These are phyloP conservation scores for Metschnikowia vanudenii DNA, from an alignment of 805 yeast genomes.

Conservation along the genomic window DNA sequence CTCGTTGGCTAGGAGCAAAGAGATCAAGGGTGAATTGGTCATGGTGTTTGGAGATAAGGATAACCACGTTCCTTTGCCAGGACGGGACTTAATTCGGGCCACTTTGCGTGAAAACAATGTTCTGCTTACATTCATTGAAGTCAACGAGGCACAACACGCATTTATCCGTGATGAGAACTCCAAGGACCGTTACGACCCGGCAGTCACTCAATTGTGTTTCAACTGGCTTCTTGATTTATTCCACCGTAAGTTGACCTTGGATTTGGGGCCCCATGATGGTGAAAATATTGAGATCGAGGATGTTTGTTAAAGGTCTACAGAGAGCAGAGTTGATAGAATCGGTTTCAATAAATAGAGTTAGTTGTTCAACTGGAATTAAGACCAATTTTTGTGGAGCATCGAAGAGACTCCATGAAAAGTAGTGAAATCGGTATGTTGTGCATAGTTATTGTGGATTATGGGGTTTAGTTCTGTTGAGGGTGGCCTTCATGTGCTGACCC, in stretches of 20 bases:
- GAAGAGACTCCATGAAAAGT: no score
- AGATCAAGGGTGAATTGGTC: conserved; percentile 57
- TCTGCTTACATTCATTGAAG: conserved; percentile 68
- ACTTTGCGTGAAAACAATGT: conserved; percentile 57
- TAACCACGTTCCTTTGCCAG: conserved; percentile 76
- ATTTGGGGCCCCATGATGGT: conserved; percentile 63
- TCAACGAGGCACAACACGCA: conserved; percentile 81
- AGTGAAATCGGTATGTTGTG: no score
- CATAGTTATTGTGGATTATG: no score
- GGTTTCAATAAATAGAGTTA: no score
- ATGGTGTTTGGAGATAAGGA: conserved; percentile 78
- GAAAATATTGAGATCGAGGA: conserved; percentile 52
- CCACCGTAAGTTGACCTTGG: conserved; percentile 62
- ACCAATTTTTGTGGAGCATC: no score
- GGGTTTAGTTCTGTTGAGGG: no score
- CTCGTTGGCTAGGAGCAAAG: conserved; percentile 55
- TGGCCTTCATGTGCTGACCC: no score
- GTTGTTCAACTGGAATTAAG: no score
- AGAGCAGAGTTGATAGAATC: no score
- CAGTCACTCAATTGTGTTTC: conserved; percentile 63
- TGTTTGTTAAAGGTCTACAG: conserved; percentile 47
- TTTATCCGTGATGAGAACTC: conserved; percentile 76
- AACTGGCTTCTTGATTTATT: conserved; percentile 70
- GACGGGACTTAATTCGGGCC: conserved; percentile 68
- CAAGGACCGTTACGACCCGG: conserved; percentile 82